Evolutionary conservation across 306 rosid species (phyloP), one percentile per base, ranked within the genome.

Genomic region (Inga leiocalycina): DNA sequence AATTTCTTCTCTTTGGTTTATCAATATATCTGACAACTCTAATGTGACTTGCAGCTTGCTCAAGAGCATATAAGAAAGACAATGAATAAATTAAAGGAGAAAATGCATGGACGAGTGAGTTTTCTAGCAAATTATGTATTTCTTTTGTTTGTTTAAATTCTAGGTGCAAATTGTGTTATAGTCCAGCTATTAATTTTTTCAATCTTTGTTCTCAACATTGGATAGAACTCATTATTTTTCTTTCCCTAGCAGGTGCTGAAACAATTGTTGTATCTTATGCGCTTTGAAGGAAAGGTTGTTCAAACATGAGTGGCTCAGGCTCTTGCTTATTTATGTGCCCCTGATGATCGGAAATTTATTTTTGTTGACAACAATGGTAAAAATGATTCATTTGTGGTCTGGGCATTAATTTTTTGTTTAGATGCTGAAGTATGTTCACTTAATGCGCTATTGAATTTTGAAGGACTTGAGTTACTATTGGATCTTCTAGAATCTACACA

Each of bases 81-180:
- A 14, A 78, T 92, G 81, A 92, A 89, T 83, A 91, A 94, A 89
- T 85, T 96, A 78, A 92, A 90, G 91, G 97, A 96, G 88, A 96
- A 94, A 88, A 90, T 87, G 64, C 88, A 87, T 73, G 98, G 97
- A 75, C 89, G 88, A 80, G 99, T 96, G 86, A 91, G 98, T 82
- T 74, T 43, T 86, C 86, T 77, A 49, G 39, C 57, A 61, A 76
- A 59, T 57, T 57, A 68, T 68, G 16, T 1, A 27, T 93, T 98
- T 54, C 93, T 94, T 64, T 30, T 70, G 15, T 81, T 45, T 79
- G 51, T 56, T 52, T 48, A 19, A 68, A 70, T 57, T 68, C 54
- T 52, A 41, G 43, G 34, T 32, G 66, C 48, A 17, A 32, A 8
- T 77, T 76, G 20, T 62, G 49, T 30, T 77, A 39, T 22, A 32